Evolutionary conservation across 208 protist species (phyloP).

Genomic region (Strigomonas culicis): DNA sequence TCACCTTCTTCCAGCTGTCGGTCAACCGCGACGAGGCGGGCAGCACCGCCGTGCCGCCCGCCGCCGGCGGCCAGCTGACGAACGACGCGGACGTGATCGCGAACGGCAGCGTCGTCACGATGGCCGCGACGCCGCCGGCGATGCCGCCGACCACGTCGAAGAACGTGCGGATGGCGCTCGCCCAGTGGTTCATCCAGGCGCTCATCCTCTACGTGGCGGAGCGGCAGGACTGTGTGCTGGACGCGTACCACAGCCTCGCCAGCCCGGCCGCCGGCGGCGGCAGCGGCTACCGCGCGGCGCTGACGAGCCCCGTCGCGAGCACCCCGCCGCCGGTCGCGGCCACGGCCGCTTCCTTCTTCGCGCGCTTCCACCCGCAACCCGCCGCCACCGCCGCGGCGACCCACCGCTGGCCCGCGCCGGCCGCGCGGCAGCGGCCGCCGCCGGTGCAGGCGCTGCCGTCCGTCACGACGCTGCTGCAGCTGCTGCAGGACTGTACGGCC

Average conservation of each 20-base stretch:
- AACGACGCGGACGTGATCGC: no score
- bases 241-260: not conserved
- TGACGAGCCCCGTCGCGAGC: no score
- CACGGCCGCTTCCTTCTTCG: no score
- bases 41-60: not conserved
- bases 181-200: constrained; percentile 14
- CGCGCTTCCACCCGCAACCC: no score
- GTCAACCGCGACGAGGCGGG: not conserved
- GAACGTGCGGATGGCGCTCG: not conserved
- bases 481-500: not conserved
- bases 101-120: no score
- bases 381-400: no score
- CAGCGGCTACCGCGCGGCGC: no score
- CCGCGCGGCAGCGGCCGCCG: not conserved
- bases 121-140: no score
- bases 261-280: not conserved
- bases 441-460: constrained; percentile 7
- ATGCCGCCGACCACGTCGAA: not conserved
- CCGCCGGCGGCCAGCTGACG: no score
- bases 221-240: constrained; percentile 9
- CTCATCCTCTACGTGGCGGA: constrained; percentile 17
- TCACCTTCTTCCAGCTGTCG: no score
- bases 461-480: not conserved
- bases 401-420: no score
- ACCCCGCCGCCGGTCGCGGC: no score